Base-by-base conservation (phyloP, 306 rosid genomes). In the Fragaria iinumae region DNA sequence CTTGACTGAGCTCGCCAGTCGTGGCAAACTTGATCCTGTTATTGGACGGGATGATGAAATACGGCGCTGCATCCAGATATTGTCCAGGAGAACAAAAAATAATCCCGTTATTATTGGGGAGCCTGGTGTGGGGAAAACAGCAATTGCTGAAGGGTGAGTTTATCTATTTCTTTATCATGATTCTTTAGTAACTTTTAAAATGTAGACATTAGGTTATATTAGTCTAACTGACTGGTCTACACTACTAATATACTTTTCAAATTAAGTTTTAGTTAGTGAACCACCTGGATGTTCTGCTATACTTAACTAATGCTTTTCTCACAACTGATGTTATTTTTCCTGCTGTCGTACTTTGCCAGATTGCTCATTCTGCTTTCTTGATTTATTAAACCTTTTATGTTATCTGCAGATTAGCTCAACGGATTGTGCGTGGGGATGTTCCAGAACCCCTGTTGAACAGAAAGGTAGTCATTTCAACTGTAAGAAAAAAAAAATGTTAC, bases 81-180 rank as follows among this genome's bases (percentile, higher is more conserved):
- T 95, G 69, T 92, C 92, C 8, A 92, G 99, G 86, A 90, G 97
- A 86, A 92, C 99, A 10, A 92, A 95, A 78, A 95, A 95, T 72
- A 95, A 95, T 83, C 99, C 97, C 8, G 99, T 95, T 63, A 95
- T 95, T 80, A 95, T 95, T 74, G 97, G 99, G 41, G 99, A 95
- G 83, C 99, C 97, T 25, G 99, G 99, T 78, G 99, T 92, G 66
- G 97, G 99, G 73, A 95, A 95, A 87, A 95, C 99, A 55, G 99
- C 99, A 57, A 95, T 95, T 74, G 99, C 97, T 44, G 99, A 95
- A 89, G 99, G 99, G 99, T 95, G 85, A 62, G 92, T 78, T 78
- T 47, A 60, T 63, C 57, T 65, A 34, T 16, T 41, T 5, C 17
- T 34, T 34, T 7, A 49, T 57, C 18, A 7, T 62, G 71, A 4